These are phyloP conservation scores for Nidula microcarpa DNA, from an alignment of 768 basidiomycete species.

Conservation along the genomic window DNA sequence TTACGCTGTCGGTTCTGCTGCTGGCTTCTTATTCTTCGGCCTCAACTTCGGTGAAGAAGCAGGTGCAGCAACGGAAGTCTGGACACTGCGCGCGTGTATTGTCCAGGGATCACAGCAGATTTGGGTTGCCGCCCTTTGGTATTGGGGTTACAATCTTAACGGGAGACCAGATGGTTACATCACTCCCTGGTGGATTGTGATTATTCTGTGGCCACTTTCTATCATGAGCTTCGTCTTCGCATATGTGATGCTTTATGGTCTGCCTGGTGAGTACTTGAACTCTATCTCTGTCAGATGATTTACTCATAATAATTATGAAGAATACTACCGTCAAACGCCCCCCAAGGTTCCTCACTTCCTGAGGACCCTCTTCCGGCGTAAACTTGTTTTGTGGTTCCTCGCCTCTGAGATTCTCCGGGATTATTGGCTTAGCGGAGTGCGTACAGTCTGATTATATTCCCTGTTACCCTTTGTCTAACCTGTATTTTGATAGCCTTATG, in stretches of 20 bases:
- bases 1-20: constrained; percentile 91
- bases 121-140: constrained; percentile 95
- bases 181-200: constrained; percentile 83
- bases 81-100: constrained; percentile 87
- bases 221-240: constrained; percentile 73
- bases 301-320: constrained; percentile 26
- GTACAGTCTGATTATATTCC: constrained; percentile 18
- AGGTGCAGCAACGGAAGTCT: constrained; percentile 92
- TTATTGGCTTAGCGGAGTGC: constrained; percentile 85
- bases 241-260: constrained; percentile 80
- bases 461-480: too few species aligned
- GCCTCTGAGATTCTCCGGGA: constrained; percentile 89
- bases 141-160: constrained; percentile 86
- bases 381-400: constrained; percentile 93
- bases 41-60: constrained; percentile 98
- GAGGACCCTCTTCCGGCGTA: constrained; percentile 83
- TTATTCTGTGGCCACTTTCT: constrained; percentile 80
- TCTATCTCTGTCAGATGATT: not conserved
- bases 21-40: constrained; percentile 91
- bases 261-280: constrained; percentile 60
- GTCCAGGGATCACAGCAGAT: constrained; percentile 96
- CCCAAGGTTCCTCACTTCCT: constrained; percentile 94
- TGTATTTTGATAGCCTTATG: constrained; percentile 59
- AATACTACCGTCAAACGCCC: constrained; percentile 89
- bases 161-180: constrained; percentile 43